Percentiles rank a stretch among this genome's conserved stretches.
Evolutionary conservation across 768 basidiomycete genomes (phyloP).

Genomic region (Rhizopogon salebrosus): DNA sequence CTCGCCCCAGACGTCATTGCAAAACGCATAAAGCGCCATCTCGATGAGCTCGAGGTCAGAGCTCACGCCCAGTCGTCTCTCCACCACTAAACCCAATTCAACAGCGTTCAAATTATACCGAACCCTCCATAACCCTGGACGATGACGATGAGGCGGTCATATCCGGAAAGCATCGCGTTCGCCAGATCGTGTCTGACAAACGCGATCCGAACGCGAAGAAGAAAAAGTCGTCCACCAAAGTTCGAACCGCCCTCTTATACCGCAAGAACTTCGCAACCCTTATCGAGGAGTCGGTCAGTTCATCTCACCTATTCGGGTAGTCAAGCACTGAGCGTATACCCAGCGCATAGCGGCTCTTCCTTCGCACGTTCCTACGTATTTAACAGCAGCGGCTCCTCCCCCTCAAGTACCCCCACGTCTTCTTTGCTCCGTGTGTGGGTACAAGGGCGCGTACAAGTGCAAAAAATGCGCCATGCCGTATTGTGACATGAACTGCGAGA

Average conservation of each 20-base stretch:
- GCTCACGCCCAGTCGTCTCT: not conserved
- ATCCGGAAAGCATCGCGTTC: slow-evolving; percentile 33
- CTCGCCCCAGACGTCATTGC: slow-evolving; percentile 64
- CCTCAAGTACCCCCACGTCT: slow-evolving; percentile 61
- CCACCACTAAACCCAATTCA: slow-evolving; percentile 4
- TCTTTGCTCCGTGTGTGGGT: slow-evolving; percentile 84
- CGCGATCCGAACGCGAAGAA: slow-evolving; percentile 34
- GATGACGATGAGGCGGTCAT: slow-evolving; percentile 46
- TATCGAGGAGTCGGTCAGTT: slow-evolving; percentile 75
- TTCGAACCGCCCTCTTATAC: slow-evolving; percentile 76
- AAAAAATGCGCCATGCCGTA: slow-evolving; percentile 71
- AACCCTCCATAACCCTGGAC: slow-evolving; percentile 40
- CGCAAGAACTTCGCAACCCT: slow-evolving; percentile 72
- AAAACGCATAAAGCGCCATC: slow-evolving; percentile 69
- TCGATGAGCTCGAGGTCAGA: slow-evolving; percentile 80
- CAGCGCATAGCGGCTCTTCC: slow-evolving; percentile 59
- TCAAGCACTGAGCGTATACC: not conserved
- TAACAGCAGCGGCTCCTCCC: slow-evolving; percentile 60
- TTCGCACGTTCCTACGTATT: slow-evolving; percentile 55
- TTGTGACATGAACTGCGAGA: slow-evolving; percentile 69
- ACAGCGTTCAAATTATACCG: slow-evolving; percentile 76
- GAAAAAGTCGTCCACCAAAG: slow-evolving; percentile 79
- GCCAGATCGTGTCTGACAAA: not conserved
- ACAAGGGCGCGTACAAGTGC: slow-evolving; percentile 78
- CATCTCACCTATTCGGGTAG: not conserved